phyloP scores from a whole-genome alignment of 108 stramenopile species.

The Poteriospumella lacustris region DNA sequence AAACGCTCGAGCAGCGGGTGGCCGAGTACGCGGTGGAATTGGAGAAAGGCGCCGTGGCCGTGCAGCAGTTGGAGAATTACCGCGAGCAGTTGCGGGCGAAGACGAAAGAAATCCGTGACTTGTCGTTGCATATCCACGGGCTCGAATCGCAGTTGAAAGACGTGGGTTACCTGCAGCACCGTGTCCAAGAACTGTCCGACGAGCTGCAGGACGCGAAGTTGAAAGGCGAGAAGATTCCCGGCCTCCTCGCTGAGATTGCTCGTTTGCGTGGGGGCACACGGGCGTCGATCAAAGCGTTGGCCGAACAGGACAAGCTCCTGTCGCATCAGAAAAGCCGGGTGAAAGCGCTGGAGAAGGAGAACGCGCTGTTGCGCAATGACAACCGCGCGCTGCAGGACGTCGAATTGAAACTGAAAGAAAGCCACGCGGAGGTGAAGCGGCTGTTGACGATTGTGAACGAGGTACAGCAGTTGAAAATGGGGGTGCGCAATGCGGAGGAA shows the following conservation, averaged over 20 bases:
- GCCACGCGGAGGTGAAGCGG: background rate
- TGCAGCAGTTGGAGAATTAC: background rate
- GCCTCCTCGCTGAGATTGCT: background rate
- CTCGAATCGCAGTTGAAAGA: background rate
- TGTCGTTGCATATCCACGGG: background rate
- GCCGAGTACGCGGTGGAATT: background rate
- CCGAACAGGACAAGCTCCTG: background rate
- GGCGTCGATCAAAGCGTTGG: background rate
- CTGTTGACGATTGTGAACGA: background rate
- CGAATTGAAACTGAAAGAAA: slow-evolving; percentile 3
- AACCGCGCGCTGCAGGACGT: background rate
- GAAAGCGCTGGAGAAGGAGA: background rate
- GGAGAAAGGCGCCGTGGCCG: background rate
- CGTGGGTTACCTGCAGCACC: background rate
- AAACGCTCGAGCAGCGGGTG: background rate
- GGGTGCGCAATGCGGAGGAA: background rate
- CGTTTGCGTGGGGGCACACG: background rate
- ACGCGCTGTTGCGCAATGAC: background rate
- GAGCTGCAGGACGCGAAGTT: background rate
- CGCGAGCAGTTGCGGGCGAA: background rate
- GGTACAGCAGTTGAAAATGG: background rate
- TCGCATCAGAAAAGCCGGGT: background rate
- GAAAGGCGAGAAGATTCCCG: slow-evolving; percentile 12
- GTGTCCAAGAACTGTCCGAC: background rate
- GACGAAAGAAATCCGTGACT: background rate